These are phyloP conservation scores for Ustilago lituana DNA, from an alignment of 1,284 basidiomycete species.

Conservation along the genomic window DNA sequence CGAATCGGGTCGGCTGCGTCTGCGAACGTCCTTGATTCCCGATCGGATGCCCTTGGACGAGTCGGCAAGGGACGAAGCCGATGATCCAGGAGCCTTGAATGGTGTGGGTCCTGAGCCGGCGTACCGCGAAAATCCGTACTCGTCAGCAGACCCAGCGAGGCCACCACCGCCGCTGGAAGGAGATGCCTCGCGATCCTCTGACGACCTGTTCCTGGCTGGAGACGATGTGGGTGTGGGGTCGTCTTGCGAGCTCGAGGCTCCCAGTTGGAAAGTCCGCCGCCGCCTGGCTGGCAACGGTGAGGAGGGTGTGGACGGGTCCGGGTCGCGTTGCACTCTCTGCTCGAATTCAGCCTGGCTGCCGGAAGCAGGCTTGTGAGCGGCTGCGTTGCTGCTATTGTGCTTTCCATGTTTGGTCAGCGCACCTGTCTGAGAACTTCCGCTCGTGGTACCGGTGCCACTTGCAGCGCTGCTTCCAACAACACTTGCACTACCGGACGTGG, in stretches of 20 bases:
- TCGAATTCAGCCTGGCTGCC: neutral
- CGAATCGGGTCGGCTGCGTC: conserved; percentile 38
- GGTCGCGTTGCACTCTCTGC: conserved; percentile 6
- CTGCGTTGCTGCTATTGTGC: neutral
- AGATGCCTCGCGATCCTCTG: conserved; percentile 1
- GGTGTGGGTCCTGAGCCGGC: conserved; percentile 28
- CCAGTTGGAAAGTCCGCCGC: conserved; percentile 42
- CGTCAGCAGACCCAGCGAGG: no score
- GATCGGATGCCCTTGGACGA: conserved; percentile 30
- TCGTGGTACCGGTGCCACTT: conserved; percentile 40
- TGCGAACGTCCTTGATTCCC: conserved; percentile 24
- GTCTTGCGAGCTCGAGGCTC: conserved; percentile 17
- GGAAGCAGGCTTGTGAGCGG: neutral
- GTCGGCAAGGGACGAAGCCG: conserved; percentile 14
- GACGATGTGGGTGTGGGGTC: neutral
- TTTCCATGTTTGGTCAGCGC: conserved; percentile 10
- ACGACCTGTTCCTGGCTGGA: neutral
- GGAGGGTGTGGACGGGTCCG: neutral
- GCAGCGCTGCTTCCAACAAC: conserved; percentile 43
- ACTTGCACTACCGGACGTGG: conserved; percentile 23
- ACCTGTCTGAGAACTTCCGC: conserved; percentile 36
- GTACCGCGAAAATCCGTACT: conserved; percentile 23
- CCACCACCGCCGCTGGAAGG: neutral
- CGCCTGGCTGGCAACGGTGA: conserved; percentile 30
- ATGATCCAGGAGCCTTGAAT: conserved; percentile 18